A percentile compares a stretch with the other conserved stretches of the same genome.
These are phyloP conservation scores for Quercus suber DNA, from an alignment of 306 rosid species.

Conservation along the genomic window DNA sequence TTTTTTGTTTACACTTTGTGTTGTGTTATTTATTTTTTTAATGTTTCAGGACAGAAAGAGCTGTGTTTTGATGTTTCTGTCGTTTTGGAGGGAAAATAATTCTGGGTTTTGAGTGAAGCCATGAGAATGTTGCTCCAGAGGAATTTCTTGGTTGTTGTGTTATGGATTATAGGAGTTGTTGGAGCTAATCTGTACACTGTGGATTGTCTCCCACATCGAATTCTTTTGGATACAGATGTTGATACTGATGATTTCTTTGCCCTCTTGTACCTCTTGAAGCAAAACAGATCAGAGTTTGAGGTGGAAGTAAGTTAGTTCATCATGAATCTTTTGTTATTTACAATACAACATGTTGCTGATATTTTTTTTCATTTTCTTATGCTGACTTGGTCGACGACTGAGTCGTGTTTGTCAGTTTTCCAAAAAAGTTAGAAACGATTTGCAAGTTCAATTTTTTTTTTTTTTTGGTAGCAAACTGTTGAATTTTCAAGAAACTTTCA, in stretches of 20 bases:
- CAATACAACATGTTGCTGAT: neutral
- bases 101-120: slow-evolving; percentile 26
- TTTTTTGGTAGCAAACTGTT: neutral
- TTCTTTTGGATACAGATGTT: slow-evolving; percentile 84
- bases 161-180: slow-evolving; percentile 29
- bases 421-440: no score
- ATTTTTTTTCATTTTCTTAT: neutral
- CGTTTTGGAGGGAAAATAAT: slow-evolving; percentile 16
- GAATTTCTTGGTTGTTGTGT: slow-evolving; percentile 30
- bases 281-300: slow-evolving; percentile 75
- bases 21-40: no score
- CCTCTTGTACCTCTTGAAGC: slow-evolving; percentile 82
- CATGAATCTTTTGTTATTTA: neutral
- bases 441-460: neutral
- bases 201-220: slow-evolving; percentile 53
- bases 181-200: slow-evolving; percentile 29
- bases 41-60: neutral
- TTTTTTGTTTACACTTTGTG: no score
- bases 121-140: slow-evolving; percentile 43
- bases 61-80: neutral
- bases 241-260: slow-evolving; percentile 88
- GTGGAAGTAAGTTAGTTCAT: slow-evolving; percentile 54
- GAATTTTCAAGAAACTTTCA: neutral
- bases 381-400: neutral
- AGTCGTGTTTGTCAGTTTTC: no score